phyloP scores from a whole-genome alignment of 1,284 basidiomycete species.

The Ceratobasidium sp. region DNA sequence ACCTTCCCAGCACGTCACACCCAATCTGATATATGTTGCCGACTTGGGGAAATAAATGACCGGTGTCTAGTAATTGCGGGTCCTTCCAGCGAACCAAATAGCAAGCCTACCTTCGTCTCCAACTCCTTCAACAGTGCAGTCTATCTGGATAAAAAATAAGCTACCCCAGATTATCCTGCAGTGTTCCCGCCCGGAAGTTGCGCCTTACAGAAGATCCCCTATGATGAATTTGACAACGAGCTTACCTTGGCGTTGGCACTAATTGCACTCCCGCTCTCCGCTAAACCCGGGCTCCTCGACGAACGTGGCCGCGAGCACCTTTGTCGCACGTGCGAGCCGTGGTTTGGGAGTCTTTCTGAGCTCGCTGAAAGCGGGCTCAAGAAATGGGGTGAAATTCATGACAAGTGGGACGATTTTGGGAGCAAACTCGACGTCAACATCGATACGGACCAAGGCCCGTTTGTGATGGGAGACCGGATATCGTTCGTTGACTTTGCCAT shows the following conservation, averaged over 20 bases:
- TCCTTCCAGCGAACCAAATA: conserved; percentile 30
- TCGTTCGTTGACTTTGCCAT: background rate
- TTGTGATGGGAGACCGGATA: conserved; percentile 3
- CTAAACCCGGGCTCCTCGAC: conserved; percentile 44
- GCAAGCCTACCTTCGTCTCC: conserved; percentile 21
- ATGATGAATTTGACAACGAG: background rate
- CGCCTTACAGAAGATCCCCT: conserved; percentile 38
- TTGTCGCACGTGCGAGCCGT: background rate
- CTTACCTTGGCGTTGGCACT: background rate
- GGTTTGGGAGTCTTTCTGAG: background rate
- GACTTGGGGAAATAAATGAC: no score
- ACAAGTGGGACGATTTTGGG: background rate
- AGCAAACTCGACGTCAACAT: background rate
- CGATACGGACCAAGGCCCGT: background rate
- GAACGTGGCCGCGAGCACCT: conserved; percentile 14
- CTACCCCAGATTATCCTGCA: background rate
- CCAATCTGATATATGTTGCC: background rate
- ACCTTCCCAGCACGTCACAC: conserved; percentile 33
- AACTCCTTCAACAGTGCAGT: conserved; percentile 44
- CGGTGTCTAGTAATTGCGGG: conserved; percentile 38
- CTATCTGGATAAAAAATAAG: conserved; percentile 42
- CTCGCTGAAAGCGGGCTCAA: background rate
- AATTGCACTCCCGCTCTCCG: conserved; percentile 13
- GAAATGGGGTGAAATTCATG: background rate
- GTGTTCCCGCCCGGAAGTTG: conserved; percentile 36